Percentiles rank a stretch among this genome's conserved stretches.
Evolutionary conservation across 2,329 filamentous ascomycete genomes (phyloP).

Genomic region (Fusarium robinianum): DNA sequence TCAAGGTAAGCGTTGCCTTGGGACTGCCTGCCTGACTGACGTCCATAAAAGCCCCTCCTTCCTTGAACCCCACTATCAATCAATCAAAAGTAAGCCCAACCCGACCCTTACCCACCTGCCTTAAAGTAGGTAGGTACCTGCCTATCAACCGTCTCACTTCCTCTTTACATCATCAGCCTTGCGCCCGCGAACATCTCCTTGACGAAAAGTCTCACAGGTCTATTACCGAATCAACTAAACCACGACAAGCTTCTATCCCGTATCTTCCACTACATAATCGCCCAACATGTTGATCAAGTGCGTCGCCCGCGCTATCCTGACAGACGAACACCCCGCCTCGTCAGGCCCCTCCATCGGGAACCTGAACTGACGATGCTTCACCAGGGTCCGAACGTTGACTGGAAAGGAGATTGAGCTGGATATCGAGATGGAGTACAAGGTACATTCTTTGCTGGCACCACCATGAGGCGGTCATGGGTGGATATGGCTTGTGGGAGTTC

Average conservation of each 20-base stretch:
- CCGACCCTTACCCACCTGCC: constrained; percentile 13
- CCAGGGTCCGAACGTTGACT: constrained; percentile 92
- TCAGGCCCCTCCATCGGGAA: constrained; percentile 7
- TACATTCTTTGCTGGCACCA: constrained; percentile 45
- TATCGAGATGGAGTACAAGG: constrained; percentile 93
- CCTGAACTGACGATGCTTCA: constrained; percentile 27
- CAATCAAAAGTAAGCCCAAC: constrained; percentile 18
- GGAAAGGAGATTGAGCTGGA: constrained; percentile 99
- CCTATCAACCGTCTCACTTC: constrained; percentile 12
- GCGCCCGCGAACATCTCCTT: constrained; percentile 11
- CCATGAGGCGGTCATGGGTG: no score
- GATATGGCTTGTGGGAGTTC: neutral
- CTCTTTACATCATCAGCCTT: constrained; percentile 30
- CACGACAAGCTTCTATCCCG: neutral
- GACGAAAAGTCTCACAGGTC: no score
- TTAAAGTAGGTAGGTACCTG: constrained; percentile 24
- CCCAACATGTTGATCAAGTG: constrained; percentile 58
- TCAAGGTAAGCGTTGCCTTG: no score
- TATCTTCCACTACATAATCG: constrained; percentile 7
- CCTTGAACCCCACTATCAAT: no score
- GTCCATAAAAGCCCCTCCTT: constrained; percentile 22
- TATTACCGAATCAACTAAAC: no score
- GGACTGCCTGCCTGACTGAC: constrained; percentile 1
- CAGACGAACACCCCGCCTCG: constrained; percentile 2
- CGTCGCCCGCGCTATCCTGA: constrained; percentile 22